Evolutionary conservation across 345 rosid species (phyloP).

Genomic region (Rhodamnia rubescens): DNA sequence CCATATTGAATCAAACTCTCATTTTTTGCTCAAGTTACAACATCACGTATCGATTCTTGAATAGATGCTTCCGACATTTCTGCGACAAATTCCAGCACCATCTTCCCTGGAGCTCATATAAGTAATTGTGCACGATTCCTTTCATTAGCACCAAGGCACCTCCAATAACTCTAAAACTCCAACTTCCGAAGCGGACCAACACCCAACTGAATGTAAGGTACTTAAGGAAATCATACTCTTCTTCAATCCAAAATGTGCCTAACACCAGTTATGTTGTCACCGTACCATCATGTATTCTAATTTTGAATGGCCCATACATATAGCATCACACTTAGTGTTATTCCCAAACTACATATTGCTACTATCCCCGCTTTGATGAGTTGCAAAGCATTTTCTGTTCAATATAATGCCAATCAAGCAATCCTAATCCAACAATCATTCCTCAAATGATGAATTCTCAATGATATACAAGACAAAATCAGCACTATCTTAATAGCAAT

Average conservation of each 20-base stretch:
- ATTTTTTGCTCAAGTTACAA: background rate
- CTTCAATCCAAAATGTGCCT: background rate
- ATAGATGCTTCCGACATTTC: too few relatives aligned
- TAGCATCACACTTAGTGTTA: too few relatives aligned
- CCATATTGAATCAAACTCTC: background rate
- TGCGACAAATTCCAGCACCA: background rate
- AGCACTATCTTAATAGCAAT: background rate
- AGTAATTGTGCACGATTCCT: too few relatives aligned
- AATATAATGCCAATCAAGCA: too few relatives aligned
- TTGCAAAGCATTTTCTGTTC: background rate
- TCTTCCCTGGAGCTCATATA: background rate
- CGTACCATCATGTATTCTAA: background rate
- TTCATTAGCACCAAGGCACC: background rate
- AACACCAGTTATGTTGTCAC: background rate
- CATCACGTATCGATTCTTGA: background rate
- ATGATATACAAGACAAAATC: background rate
- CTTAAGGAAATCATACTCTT: too few relatives aligned
- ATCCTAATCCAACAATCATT: background rate
- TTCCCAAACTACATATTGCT: too few relatives aligned
- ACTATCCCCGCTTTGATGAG: too few relatives aligned
- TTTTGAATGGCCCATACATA: background rate
- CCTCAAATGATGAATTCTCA: background rate
- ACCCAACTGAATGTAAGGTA: too few relatives aligned
- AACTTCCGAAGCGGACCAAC: background rate
- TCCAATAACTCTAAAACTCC: too few relatives aligned